These are phyloP conservation scores for Mariannaea elegans DNA, from an alignment of 2,329 filamentous ascomycete species.

Conservation along the genomic window DNA sequence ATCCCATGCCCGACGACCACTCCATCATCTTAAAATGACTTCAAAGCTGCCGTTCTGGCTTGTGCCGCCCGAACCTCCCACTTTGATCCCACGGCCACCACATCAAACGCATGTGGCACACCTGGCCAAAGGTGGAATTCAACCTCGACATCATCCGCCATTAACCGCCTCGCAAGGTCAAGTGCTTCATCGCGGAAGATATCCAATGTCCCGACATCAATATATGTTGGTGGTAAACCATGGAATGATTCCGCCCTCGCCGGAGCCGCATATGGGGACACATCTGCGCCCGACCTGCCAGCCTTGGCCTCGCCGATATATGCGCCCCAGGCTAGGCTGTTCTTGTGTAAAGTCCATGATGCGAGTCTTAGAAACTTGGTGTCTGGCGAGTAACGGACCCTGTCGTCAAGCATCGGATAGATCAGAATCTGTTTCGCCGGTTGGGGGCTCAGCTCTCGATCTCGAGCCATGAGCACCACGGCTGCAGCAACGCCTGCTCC, in stretches of 20 bases:
- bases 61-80: conserved; percentile 24
- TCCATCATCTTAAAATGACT: conserved; percentile 25
- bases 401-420: conserved; percentile 33
- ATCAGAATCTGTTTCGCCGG: conserved; percentile 28
- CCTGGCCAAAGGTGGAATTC: conserved; percentile 37
- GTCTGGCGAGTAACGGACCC: conserved; percentile 3
- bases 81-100: conserved; percentile 23
- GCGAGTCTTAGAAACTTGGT: conserved; percentile 20
- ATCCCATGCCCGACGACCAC: too few relatives aligned
- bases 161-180: conserved; percentile 29
- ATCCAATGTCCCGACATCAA: conserved; percentile 33
- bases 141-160: conserved; percentile 32
- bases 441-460: conserved; percentile 25
- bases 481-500: conserved; percentile 28
- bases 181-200: conserved; percentile 31
- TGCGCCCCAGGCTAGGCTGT: conserved; percentile 25
- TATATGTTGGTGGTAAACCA: conserved; percentile 26
- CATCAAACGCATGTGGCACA: conserved; percentile 34
- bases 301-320: conserved; percentile 34
- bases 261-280: conserved; percentile 31
- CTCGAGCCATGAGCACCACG: conserved; percentile 25
- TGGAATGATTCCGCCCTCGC: conserved; percentile 23
- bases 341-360: conserved; percentile 20
- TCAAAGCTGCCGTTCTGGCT: conserved; percentile 23
- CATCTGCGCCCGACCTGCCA: conserved; percentile 16